Evolutionary conservation across 2,329 filamentous ascomycete genomes (phyloP).

Genomic region (Tetracladium maxilliforme): DNA sequence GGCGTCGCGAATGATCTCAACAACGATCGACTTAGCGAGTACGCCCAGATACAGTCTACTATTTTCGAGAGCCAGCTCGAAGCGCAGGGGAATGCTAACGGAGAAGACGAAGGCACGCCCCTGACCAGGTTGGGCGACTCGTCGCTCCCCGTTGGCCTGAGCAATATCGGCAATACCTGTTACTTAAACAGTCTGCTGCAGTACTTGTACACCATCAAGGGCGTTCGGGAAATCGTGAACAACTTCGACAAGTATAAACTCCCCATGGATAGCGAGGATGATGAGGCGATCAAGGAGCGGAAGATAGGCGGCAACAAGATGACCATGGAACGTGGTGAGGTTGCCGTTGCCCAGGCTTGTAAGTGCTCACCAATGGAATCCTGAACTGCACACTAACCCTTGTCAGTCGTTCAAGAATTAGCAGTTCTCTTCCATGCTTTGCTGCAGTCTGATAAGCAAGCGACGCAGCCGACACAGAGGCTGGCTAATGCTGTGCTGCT

Average conservation of each 20-base stretch:
- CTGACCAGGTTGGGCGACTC: conserved; percentile 16
- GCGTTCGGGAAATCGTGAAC: conserved; percentile 67
- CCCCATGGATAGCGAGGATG: conserved; percentile 45
- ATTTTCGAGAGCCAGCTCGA: too few relatives aligned
- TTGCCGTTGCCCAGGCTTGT: conserved; percentile 58
- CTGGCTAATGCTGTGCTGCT: too few relatives aligned
- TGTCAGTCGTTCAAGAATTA: conserved; percentile 59
- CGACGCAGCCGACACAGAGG: too few relatives aligned
- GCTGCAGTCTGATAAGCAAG: too few relatives aligned
- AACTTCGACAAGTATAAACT: conserved; percentile 60
- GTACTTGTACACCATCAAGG: conserved; percentile 81
- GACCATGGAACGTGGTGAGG: conserved; percentile 42
- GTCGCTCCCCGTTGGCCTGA: conserved; percentile 65
- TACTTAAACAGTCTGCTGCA: conserved; percentile 95
- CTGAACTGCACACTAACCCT: conserved; percentile 6
- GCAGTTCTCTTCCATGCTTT: conserved; percentile 55
- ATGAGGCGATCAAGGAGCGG: too few relatives aligned
- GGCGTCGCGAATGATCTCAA: conserved; percentile 14
- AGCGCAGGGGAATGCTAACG: too few relatives aligned
- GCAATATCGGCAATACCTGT: conserved; percentile 95
- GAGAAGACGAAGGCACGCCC: not conserved
- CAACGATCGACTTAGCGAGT: conserved; percentile 14
- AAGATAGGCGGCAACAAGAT: too few relatives aligned
- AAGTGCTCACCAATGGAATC: too few relatives aligned
- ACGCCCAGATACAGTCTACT: too few relatives aligned